Conservation (phyloP, 2,329 filamentous ascomycete species). For the Colletotrichum cuscutae region DNA sequence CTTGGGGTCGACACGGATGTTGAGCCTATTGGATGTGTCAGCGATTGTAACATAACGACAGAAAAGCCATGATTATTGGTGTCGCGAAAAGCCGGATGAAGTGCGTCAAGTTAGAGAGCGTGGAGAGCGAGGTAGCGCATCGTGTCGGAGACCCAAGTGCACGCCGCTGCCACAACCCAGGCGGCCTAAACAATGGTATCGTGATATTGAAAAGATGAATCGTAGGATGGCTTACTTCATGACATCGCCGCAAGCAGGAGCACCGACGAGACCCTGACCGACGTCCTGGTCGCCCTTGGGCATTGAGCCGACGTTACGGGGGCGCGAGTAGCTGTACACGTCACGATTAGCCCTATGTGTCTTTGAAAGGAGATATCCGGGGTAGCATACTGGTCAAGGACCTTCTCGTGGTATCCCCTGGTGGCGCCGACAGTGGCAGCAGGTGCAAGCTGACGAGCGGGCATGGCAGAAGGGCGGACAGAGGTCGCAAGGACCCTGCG, state of each 20-base stretch:
- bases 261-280: slow-evolving; percentile 90
- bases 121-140: not conserved
- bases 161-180: not conserved
- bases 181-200: not conserved
- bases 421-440: slow-evolving; percentile 51
- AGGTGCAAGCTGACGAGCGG: slow-evolving; percentile 54
- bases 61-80: not conserved
- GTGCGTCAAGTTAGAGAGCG: too few species aligned
- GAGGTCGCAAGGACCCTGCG: slow-evolving; percentile 54
- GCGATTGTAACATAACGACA: not conserved
- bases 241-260: slow-evolving; percentile 88
- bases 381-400: slow-evolving; percentile 84
- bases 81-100: not conserved
- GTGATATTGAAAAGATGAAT: not conserved
- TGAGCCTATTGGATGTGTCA: slow-evolving; percentile 55
- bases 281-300: slow-evolving; percentile 83
- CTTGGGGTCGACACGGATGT: slow-evolving; percentile 89
- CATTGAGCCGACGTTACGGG: slow-evolving; percentile 66
- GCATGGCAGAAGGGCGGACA: slow-evolving; percentile 49
- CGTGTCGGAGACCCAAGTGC: not conserved
- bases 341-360: slow-evolving; percentile 48
- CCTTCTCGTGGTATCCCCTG: slow-evolving; percentile 65
- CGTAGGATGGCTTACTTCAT: slow-evolving; percentile 70
- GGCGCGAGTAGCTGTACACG: slow-evolving; percentile 62
- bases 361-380: slow-evolving; percentile 50